These are phyloP conservation scores for Fremontodendron californicum DNA, from an alignment of 345 rosid genomes.

Conservation along the genomic window DNA sequence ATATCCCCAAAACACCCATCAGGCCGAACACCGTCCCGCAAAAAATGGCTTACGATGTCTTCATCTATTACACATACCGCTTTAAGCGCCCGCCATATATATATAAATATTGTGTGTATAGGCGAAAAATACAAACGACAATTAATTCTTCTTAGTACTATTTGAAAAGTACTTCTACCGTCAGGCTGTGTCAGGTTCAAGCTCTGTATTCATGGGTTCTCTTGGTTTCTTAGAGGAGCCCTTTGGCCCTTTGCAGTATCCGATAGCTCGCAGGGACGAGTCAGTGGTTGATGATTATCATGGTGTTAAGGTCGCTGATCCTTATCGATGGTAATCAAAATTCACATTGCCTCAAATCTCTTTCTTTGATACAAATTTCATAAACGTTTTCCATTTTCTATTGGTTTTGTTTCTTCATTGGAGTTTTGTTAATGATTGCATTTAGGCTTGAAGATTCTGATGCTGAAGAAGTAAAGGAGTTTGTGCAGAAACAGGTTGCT, in stretches of 20 bases:
- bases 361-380: background rate
- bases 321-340: conserved; percentile 69
- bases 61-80: conserved; percentile 16
- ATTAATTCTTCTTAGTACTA: background rate
- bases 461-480: conserved; percentile 67
- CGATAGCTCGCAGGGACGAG: conserved; percentile 63
- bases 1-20: background rate
- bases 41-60: conserved; percentile 16
- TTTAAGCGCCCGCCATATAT: background rate
- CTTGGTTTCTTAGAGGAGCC: conserved; percentile 31
- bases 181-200: background rate
- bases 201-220: conserved; percentile 51
- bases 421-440: background rate
- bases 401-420: background rate
- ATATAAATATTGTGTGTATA: background rate
- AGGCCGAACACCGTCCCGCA: background rate
- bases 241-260: conserved; percentile 40
- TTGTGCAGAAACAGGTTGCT: conserved; percentile 66
- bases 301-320: conserved; percentile 69
- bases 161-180: background rate
- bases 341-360: background rate
- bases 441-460: conserved; percentile 92
- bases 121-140: background rate
- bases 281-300: conserved; percentile 72
- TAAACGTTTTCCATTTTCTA: background rate